Conservation (phyloP, 805 yeast genomes). For the Maudiozyma pseudohumilis region DNA sequence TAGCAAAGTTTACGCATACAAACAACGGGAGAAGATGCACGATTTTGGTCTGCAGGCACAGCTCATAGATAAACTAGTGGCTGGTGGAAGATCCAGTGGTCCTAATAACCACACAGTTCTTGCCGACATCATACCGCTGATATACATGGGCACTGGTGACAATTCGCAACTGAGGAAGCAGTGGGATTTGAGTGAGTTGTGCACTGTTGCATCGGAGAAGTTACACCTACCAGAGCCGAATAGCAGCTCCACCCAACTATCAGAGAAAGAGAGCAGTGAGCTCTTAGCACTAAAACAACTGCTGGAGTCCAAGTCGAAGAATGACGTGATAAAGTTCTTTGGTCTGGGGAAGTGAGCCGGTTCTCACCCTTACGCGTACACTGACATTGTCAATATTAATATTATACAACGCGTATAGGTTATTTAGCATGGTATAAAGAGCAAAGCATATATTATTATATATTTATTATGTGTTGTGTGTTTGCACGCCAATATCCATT, state of each 20-base stretch:
- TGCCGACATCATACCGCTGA: conserved; percentile 18
- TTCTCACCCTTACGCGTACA: too few relatives aligned
- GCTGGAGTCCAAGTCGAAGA: conserved; percentile 61
- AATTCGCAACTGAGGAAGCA: conserved; percentile 20
- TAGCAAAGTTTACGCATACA: conserved; percentile 22
- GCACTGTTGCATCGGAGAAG: conserved; percentile 32
- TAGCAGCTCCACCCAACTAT: background rate
- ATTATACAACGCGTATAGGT: too few relatives aligned
- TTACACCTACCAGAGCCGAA: conserved; percentile 4
- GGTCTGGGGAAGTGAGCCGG: conserved; percentile 16
- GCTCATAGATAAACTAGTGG: conserved; percentile 25
- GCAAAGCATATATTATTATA: too few relatives aligned
- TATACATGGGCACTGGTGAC: conserved; percentile 32
- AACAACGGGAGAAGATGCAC: conserved; percentile 34
- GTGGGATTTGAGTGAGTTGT: conserved; percentile 40
- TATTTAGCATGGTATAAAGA: too few relatives aligned
- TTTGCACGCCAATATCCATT: too few relatives aligned
- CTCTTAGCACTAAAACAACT: conserved; percentile 48
- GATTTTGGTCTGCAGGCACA: conserved; percentile 27
- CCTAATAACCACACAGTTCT: background rate
- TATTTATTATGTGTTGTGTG: too few relatives aligned
- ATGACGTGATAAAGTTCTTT: conserved; percentile 51
- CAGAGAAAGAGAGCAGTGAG: conserved; percentile 38
- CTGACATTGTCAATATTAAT: too few relatives aligned
- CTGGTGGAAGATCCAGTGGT: background rate